Evolutionary conservation across 2,329 filamentous ascomycete species (phyloP).

Genomic region (Ophiostoma ips): DNA sequence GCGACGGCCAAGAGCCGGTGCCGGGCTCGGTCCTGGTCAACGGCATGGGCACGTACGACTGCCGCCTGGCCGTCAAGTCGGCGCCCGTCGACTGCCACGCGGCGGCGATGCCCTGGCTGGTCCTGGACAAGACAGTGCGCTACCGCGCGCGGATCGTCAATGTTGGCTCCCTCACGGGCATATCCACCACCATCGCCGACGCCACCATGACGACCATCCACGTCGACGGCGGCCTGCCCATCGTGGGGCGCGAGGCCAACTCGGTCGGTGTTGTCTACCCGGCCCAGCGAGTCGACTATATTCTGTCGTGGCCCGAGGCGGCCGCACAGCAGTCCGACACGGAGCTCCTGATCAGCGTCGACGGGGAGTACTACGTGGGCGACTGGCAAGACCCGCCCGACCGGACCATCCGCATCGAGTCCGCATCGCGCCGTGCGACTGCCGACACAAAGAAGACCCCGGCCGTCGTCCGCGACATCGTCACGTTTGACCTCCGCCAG

Average conservation of each 20-base stretch:
- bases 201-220: constrained; percentile 11
- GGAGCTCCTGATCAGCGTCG: constrained; percentile 11
- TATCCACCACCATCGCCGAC: constrained; percentile 13
- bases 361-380: constrained; percentile 15
- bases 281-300: constrained; percentile 14
- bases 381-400: constrained; percentile 2
- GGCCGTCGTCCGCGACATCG: not conserved
- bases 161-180: constrained; percentile 12
- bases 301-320: constrained; percentile 12
- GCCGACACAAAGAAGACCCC: not conserved
- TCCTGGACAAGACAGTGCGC: constrained; percentile 12
- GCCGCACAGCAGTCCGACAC: not conserved
- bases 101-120: constrained; percentile 10
- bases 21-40: constrained; percentile 35
- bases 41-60: constrained; percentile 30
- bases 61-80: constrained; percentile 29
- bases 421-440: not conserved
- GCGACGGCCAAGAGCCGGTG: constrained; percentile 22
- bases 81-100: constrained; percentile 29
- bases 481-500: constrained; percentile 8
- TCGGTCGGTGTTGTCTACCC: constrained; percentile 14
- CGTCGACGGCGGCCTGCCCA: constrained; percentile 15
- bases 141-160: constrained; percentile 17
- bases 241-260: constrained; percentile 7
- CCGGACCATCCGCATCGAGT: not conserved